A percentile compares a stretch with the other conserved stretches of the same genome.
phyloP scores from a whole-genome alignment of 2,329 filamentous ascomycete genomes.

The Ophiostoma piceae region DNA sequence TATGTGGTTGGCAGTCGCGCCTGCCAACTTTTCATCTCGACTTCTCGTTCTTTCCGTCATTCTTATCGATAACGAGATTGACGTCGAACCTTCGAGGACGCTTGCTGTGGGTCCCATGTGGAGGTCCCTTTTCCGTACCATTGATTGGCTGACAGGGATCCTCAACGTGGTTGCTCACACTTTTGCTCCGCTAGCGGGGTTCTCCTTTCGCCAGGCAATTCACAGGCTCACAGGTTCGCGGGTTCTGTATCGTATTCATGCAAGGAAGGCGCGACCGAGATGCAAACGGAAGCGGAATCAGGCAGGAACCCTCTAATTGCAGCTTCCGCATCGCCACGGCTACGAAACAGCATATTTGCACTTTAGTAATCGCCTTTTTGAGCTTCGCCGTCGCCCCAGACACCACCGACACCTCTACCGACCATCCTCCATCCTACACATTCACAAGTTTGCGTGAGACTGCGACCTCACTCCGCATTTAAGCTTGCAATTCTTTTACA shows the following conservation, averaged over 20 bases:
- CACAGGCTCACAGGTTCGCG: not conserved
- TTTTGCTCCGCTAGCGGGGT: slow-evolving; percentile 16
- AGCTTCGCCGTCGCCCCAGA: not conserved
- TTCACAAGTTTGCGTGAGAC: not conserved
- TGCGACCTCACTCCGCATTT: slow-evolving; percentile 1
- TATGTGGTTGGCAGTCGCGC: not conserved
- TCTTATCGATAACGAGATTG: slow-evolving; percentile 13
- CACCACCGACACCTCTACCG: not conserved
- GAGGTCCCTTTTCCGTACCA: not conserved
- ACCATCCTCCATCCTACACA: not conserved
- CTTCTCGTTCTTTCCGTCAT: not conserved
- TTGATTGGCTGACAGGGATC: not conserved
- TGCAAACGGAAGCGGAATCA: not conserved
- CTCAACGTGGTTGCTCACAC: not conserved
- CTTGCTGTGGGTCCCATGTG: not conserved
- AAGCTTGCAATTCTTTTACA: not conserved
- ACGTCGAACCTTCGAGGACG: slow-evolving; percentile 14
- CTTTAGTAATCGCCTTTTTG: not conserved
- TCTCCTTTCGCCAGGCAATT: not conserved
- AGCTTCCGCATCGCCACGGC: not conserved
- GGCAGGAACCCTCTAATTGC: not conserved
- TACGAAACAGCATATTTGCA: not conserved
- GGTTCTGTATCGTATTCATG: not conserved
- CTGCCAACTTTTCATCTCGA: not conserved
- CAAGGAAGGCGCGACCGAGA: not conserved